Evolutionary conservation across 345 rosid genomes (phyloP).

Genomic region (Pugionium dolabratum): DNA sequence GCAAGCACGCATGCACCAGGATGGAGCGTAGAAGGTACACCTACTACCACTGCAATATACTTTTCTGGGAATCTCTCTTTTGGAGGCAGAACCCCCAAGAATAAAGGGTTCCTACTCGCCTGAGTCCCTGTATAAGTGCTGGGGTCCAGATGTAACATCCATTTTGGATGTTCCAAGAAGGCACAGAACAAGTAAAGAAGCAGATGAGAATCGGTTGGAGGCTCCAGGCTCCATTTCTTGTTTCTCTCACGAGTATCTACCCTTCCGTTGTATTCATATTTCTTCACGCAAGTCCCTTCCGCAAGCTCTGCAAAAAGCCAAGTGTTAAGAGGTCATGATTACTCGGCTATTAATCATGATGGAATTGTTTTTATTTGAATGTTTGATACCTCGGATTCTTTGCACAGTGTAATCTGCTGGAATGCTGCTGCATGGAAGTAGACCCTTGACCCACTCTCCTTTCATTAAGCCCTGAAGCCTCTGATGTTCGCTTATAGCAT

Average conservation of each 20-base stretch:
- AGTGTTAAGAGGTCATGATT: slow-evolving; percentile 19
- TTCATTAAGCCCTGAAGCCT: slow-evolving; percentile 83
- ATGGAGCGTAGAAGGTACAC: slow-evolving; percentile 72
- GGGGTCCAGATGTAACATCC: slow-evolving; percentile 97
- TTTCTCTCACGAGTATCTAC: slow-evolving; percentile 69
- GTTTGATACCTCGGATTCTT: slow-evolving; percentile 67
- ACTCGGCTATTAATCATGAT: slow-evolving; percentile 3
- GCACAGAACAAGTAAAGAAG: slow-evolving; percentile 91
- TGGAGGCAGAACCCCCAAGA: slow-evolving; percentile 80
- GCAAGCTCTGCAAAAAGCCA: slow-evolving; percentile 64
- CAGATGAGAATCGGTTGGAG: slow-evolving; percentile 88
- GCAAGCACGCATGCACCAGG: slow-evolving; percentile 86
- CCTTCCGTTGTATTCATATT: slow-evolving; percentile 70
- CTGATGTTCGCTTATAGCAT: slow-evolving; percentile 91
- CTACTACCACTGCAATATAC: slow-evolving; percentile 66
- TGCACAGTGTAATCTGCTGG: slow-evolving; percentile 71
- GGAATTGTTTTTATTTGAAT: not conserved
- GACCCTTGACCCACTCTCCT: slow-evolving; percentile 92
- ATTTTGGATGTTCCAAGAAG: slow-evolving; percentile 89
- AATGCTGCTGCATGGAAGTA: slow-evolving; percentile 77
- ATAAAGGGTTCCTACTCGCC: slow-evolving; percentile 81
- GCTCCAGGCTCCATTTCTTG: slow-evolving; percentile 77
- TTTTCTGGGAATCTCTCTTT: slow-evolving; percentile 95
- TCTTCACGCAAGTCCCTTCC: slow-evolving; percentile 94
- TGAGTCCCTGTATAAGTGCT: slow-evolving; percentile 77